Base-by-base conservation (phyloP, 176 grass and related monocot genomes). In the Ananas comosus region DNA sequence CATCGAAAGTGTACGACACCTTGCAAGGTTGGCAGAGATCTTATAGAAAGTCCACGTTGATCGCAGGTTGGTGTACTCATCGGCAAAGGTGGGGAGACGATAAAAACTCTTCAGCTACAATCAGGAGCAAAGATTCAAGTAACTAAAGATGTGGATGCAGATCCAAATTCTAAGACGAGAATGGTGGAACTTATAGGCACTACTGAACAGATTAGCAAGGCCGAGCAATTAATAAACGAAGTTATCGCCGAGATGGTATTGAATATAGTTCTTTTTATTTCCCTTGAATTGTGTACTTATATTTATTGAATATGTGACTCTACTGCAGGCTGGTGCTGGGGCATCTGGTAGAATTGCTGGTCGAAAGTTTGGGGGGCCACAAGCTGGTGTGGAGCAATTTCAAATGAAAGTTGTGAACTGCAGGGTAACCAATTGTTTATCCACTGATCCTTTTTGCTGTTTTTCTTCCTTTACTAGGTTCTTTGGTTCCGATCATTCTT, bases 111-210 rank as follows among this genome's bases (percentile, higher is more conserved):
- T 49, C 89, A 97, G 71, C 71, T 85, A 51, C 86, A 97, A 69
- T 97, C 89, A 53, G 93, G 88, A 64, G 93, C 93, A 48, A 97
- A 92, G 74, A 97, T 97, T 63, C 89, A 92, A 86, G 89, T 97
- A 61, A 97, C 93, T 13, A 81, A 89, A 76, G 93, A 92, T 76
- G 71, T 85, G 51, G 93, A 97, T 81, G 86, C 87, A 29, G 83
- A 88, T 79, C 93, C 89, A 33, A 85, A 81, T 73, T 83, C 89
- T 5, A 70, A 52, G 51, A 92, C 76, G 53, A 84, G 93, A 51
- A 48, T 82, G 4, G 93, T 92, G 51, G 93, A 97, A 65, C 84
- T 97, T 83, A 77, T 83, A 12, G 93, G 93, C 71, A 92, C 86
- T 61, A 58, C 89, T 79, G 89, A 97, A 33, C 84, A 97, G 79